Evolutionary conservation across 306 rosid genomes (phyloP), one percentile per base, ranked within the genome.

Genomic region (Arachis hypogaea): DNA sequence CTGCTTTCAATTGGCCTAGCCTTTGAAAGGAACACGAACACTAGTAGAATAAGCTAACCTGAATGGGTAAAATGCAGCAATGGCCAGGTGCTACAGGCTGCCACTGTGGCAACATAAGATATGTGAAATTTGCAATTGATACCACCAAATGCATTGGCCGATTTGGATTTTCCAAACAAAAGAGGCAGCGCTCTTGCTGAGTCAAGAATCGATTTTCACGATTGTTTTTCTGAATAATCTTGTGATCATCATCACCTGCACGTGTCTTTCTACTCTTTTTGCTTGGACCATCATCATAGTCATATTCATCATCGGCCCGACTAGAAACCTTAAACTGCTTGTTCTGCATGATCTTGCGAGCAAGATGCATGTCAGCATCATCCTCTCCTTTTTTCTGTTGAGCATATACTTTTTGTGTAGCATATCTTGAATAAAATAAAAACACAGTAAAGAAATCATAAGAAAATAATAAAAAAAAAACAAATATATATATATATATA

Each of bases 291-390:
- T 73, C 91, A 69, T 89, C 97, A 82, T 59, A 84, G 67, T 94
- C 98, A 78, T 91, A 94, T 74, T 91, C 98, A 81, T 93, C 96
- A 78, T 94, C 98, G 43, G 89, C 96, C 69, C 44, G 95, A 49
- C 87, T 81, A 52, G 85, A 84, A 56, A 82, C 73, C 45, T 72
- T 94, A 72, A 77, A 94, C 58, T 74, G 78, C 78, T 91, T 91
- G 86, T 94, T 94, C 78, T 82, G 91, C 91, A 83, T 84, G 58
- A 91, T 94, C 57, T 68, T 91, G 75, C 30, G 83, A 72, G 98
- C 98, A 69, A 94, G 91, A 85, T 93, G 83, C 93, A 81, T 78
- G 80, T 93, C 98, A 60, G 76, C 78, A 67, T 93, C 98, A 73
- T 91, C 97, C 75, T 86, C 98, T 68, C 72, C 86, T 76, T 82